phyloP scores from a whole-genome alignment of 768 basidiomycete genomes.

The Jaapia argillacea region DNA sequence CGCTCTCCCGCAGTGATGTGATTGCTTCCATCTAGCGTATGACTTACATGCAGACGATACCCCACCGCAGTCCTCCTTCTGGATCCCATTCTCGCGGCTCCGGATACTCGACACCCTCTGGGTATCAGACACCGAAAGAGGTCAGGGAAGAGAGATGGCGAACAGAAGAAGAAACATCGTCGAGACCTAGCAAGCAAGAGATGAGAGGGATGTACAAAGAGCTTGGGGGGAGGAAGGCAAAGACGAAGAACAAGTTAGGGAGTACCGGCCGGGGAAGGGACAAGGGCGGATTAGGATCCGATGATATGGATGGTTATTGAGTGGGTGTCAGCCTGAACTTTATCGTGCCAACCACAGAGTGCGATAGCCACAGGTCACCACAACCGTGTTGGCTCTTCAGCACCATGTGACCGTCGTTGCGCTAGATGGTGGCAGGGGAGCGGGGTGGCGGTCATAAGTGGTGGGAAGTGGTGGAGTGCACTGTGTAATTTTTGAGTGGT shows the following conservation, averaged over 20 bases:
- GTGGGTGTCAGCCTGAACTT: no score
- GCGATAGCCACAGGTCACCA: no score
- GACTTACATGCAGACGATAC: slow-evolving; percentile 29
- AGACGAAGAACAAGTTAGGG: slow-evolving; percentile 66
- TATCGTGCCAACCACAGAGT: no score
- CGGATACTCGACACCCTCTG: slow-evolving; percentile 47
- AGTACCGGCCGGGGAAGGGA: slow-evolving; percentile 54
- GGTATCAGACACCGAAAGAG: slow-evolving; percentile 74
- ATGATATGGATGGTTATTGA: no score
- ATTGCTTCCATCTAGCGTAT: slow-evolving; percentile 34
- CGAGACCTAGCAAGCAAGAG: slow-evolving; percentile 64
- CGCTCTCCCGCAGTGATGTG: slow-evolving; percentile 2
- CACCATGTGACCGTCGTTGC: no score
- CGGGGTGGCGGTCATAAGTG: no score
- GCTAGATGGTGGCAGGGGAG: no score
- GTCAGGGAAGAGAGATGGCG: slow-evolving; percentile 71
- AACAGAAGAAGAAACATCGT: slow-evolving; percentile 36
- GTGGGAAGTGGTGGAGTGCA: no score
- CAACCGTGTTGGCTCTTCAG: no score
- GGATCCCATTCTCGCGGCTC: slow-evolving; percentile 24
- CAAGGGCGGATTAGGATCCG: slow-evolving; percentile 65
- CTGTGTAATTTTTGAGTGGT: no score
- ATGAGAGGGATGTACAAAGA: slow-evolving; percentile 92
- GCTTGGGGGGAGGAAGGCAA: slow-evolving; percentile 74
- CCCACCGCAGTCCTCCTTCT: slow-evolving; percentile 29